These are phyloP conservation scores for Lactarius vividus DNA, from an alignment of 768 basidiomycete species.

Conservation along the genomic window DNA sequence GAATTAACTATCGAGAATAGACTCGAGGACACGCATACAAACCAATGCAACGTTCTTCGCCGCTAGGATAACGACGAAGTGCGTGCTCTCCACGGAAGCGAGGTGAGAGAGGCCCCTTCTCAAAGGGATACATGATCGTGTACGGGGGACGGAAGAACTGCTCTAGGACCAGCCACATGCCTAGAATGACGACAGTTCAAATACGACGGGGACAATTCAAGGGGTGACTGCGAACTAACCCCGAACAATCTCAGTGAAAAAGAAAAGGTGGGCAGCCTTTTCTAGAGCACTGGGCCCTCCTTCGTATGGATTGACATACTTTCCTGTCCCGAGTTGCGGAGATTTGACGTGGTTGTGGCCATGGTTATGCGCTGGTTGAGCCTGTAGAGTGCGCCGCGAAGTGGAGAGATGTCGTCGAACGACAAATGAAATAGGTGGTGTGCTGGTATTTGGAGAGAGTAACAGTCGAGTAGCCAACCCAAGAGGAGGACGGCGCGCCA, in stretches of 20 bases:
- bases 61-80: conserved; percentile 91
- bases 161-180: conserved; percentile 96
- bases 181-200: conserved; percentile 40
- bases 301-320: conserved; percentile 65
- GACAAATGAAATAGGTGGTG: conserved; percentile 38
- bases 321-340: conserved; percentile 37
- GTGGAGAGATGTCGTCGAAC: conserved; percentile 52
- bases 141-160: conserved; percentile 94
- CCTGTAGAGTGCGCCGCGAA: conserved; percentile 28
- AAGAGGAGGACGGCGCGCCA: conserved; percentile 51
- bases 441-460: conserved; percentile 31
- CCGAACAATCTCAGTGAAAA: conserved; percentile 97
- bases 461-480: conserved; percentile 50
- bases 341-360: conserved; percentile 33
- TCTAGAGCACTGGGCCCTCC: conserved; percentile 87
- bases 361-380: conserved; percentile 28
- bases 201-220: conserved; percentile 25
- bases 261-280: conserved; percentile 95
- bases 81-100: conserved; percentile 99
- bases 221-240: conserved; percentile 50
- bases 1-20: conserved; percentile 1
- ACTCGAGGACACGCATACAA: conserved; percentile 34
- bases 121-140: conserved; percentile 97
- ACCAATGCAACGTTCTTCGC: conserved; percentile 99
- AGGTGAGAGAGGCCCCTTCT: conserved; percentile 96